These are phyloP conservation scores for Aureobasidium subglaciale DNA, from an alignment of 2,329 filamentous ascomycete species.

Conservation along the genomic window DNA sequence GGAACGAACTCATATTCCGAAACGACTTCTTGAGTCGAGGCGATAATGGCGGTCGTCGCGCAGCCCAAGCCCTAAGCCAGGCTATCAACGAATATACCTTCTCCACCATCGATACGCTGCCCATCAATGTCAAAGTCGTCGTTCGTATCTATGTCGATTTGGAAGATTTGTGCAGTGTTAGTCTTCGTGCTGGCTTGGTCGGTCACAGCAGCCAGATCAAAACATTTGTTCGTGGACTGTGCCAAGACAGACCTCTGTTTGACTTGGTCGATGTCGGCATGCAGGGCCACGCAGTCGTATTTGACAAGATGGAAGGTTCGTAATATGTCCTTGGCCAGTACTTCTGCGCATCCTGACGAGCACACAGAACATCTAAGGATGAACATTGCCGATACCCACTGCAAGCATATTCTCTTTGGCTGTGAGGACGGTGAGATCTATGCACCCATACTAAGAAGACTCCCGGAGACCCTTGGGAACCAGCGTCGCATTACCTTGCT, in stretches of 20 bases:
- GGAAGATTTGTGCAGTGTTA: slow-evolving; percentile 34
- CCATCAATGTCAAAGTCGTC: slow-evolving; percentile 41
- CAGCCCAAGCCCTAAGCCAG: slow-evolving; percentile 47
- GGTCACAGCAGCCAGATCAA: slow-evolving; percentile 47
- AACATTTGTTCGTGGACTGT: slow-evolving; percentile 52
- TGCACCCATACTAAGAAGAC: slow-evolving; percentile 45
- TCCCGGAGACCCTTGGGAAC: slow-evolving; percentile 38
- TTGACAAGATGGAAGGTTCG: slow-evolving; percentile 45
- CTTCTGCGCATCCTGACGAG: slow-evolving; percentile 1
- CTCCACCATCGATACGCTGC: slow-evolving; percentile 24
- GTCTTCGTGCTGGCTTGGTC: slow-evolving; percentile 43
- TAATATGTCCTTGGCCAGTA: slow-evolving; percentile 14
- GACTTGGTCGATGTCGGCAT: slow-evolving; percentile 51
- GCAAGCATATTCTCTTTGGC: slow-evolving; percentile 54
- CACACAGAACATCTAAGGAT: slow-evolving; percentile 47
- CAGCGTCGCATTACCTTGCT: slow-evolving; percentile 47
- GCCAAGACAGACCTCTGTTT: slow-evolving; percentile 48
- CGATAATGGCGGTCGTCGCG: slow-evolving; percentile 49
- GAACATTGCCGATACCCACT: slow-evolving; percentile 51
- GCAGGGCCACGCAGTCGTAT: background rate
- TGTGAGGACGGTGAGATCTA: slow-evolving; percentile 53
- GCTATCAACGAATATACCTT: slow-evolving; percentile 40
- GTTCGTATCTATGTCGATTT: slow-evolving; percentile 41
- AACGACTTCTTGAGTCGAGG: slow-evolving; percentile 24
- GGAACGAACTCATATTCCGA: slow-evolving; percentile 48